Evolutionary conservation across 345 rosid species (phyloP).

Genomic region (Passiflora organensis): DNA sequence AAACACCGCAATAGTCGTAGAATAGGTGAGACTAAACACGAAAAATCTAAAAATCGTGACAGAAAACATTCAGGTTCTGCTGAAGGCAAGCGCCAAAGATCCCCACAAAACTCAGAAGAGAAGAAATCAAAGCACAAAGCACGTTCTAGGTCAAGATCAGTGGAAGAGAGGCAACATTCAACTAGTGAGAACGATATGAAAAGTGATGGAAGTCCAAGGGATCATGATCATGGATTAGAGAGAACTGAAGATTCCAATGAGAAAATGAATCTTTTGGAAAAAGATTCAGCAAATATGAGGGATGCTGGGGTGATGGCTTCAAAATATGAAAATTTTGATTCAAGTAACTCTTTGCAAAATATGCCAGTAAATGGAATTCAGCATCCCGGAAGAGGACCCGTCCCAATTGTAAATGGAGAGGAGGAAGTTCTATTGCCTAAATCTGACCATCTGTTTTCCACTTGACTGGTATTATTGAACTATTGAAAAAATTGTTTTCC

Average conservation of each 20-base stretch:
- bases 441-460: slow-evolving; percentile 9
- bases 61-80: slow-evolving; percentile 43
- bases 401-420: slow-evolving; percentile 2
- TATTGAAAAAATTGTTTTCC: not conserved
- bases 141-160: slow-evolving; percentile 43
- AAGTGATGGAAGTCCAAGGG: slow-evolving; percentile 18
- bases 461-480: slow-evolving; percentile 13
- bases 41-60: slow-evolving; percentile 39
- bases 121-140: slow-evolving; percentile 35
- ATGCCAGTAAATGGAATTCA: slow-evolving; percentile 1
- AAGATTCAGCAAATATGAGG: slow-evolving; percentile 4
- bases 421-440: slow-evolving; percentile 13
- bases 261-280: slow-evolving; percentile 13
- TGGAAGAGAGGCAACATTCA: slow-evolving; percentile 25
- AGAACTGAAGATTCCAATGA: slow-evolving; percentile 11
- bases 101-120: slow-evolving; percentile 34
- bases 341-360: slow-evolving; percentile 12
- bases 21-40: slow-evolving; percentile 31
- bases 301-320: slow-evolving; percentile 12
- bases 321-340: slow-evolving; percentile 14
- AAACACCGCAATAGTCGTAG: slow-evolving; percentile 38
- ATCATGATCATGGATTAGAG: slow-evolving; percentile 2
- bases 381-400: slow-evolving; percentile 3
- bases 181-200: slow-evolving; percentile 18
- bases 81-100: slow-evolving; percentile 34